Base-by-base conservation (phyloP, 768 basidiomycete genomes). In the Lactarius tabidus region DNA sequence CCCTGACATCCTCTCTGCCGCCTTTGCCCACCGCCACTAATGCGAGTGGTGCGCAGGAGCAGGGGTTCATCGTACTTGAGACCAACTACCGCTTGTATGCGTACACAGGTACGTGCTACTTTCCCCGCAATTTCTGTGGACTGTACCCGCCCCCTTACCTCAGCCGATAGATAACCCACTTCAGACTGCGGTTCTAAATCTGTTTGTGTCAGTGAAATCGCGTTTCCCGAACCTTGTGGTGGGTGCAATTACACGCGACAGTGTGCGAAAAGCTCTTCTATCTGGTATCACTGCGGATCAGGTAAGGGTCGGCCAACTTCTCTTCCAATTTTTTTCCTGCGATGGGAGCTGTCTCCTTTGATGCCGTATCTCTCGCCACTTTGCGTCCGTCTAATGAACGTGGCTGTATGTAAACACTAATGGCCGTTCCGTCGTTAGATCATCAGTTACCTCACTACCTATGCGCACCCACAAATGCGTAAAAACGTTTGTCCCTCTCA, bases 11-110 rank as follows among this genome's bases (percentile, higher is more conserved):
- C 18, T 93, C 92, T 58, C 88, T 90, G 28, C 89, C 92, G 33
- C 87, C 88, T 7, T 79, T 92, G 72, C 89, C 89, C 66, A 86
- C 85, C 60, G 83, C 84, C 51, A 79, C 80, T 60, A 75, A 74
- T 62, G 79, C 85, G 14, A 81, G 81, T 56, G 84, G 83, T 53
- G 82, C 83, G 36, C 81, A 87, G 69, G 77, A 81, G 72, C 86
- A 96, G 75, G 93, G 95, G 17, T 98, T 97, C 79, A 89, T 98
- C 70, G 87, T 98, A 70, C 82, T 99, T 51, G 97, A 99, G 79
- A 98, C 97, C 23, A 98, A 99, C 79, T 98, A 98, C 79, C 90
- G 95, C 70, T 79, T 99, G 68, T 99, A 98, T 74, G 97, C 97
- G 6, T 99, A 99, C 76, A 99, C 97, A 39, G 90, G 95, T 95